Conservation (phyloP, 2,329 filamentous ascomycete species). For the Fusarium ramigenum region DNA sequence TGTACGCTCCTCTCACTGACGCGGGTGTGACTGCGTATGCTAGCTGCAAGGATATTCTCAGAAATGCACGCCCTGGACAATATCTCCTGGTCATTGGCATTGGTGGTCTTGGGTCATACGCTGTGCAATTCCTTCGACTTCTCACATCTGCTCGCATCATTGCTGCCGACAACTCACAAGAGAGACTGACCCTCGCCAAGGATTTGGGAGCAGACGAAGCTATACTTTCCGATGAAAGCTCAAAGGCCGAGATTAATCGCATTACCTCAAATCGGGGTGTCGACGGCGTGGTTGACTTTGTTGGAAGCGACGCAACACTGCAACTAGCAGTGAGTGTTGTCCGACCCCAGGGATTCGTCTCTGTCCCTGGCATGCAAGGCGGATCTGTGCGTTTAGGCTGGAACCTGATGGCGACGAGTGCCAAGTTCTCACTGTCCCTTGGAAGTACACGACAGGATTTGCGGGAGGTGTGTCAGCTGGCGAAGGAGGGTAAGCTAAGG, state of each 20-base stretch:
- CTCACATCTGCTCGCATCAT: not conserved
- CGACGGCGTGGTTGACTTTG: not conserved
- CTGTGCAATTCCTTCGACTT: not conserved
- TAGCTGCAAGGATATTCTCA: not conserved
- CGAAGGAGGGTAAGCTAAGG: fast-evolving
- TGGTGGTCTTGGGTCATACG: not conserved
- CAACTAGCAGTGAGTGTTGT: not conserved
- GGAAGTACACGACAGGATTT: not conserved
- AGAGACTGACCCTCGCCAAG: not conserved
- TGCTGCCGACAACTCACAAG: not conserved
- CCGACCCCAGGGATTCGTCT: not conserved
- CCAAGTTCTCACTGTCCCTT: not conserved
- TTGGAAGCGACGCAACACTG: not conserved
- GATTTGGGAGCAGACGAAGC: not conserved
- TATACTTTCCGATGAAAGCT: not conserved
- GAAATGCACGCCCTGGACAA: not conserved
- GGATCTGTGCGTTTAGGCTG: not conserved
- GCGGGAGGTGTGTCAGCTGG: not conserved
- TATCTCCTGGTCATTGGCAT: not conserved
- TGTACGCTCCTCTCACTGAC: not conserved
- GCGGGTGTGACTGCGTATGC: not conserved
- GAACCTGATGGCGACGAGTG: not conserved
- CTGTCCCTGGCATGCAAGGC: not conserved
- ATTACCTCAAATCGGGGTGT: not conserved
- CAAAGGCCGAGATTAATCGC: not conserved